These are phyloP conservation scores for Cucumis cinereus DNA, from an alignment of 306 rosid genomes.

Conservation along the genomic window DNA sequence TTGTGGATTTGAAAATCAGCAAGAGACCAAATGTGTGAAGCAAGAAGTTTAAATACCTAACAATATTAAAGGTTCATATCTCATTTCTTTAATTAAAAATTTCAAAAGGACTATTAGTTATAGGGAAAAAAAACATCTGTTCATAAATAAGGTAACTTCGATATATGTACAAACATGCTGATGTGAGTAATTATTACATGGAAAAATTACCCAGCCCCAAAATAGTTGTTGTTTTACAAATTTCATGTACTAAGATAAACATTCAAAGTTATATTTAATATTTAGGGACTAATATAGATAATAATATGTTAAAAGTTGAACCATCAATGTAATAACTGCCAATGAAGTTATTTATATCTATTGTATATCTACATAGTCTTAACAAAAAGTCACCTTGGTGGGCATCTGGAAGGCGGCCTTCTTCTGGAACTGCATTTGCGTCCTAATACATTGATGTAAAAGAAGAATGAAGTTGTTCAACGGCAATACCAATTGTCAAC, in stretches of 20 bases:
- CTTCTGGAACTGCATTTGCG: slow-evolving; percentile 33
- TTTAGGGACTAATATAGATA: not conserved
- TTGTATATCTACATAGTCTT: not conserved
- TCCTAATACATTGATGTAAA: slow-evolving; percentile 34
- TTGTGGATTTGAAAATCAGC: not conserved
- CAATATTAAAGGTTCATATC: not conserved
- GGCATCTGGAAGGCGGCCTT: slow-evolving; percentile 89
- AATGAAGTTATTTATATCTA: not conserved
- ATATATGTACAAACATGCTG: not conserved
- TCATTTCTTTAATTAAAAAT: not conserved
- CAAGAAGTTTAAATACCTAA: not conserved
- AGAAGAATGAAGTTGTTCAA: slow-evolving; percentile 6
- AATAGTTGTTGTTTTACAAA: not conserved
- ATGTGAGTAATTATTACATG: not conserved
- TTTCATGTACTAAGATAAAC: not conserved
- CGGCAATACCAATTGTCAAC: not conserved
- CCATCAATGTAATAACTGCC: not conserved
- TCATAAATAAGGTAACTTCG: not conserved
- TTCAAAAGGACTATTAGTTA: not conserved
- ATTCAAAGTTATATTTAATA: not conserved
- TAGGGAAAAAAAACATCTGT: no score
- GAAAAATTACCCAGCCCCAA: not conserved
- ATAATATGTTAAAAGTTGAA: not conserved
- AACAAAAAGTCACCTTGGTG: slow-evolving; percentile 32
- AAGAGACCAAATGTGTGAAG: not conserved